Base-by-base conservation (phyloP, 2,329 filamentous ascomycete genomes). In the Exophiala mesophila region DNA sequence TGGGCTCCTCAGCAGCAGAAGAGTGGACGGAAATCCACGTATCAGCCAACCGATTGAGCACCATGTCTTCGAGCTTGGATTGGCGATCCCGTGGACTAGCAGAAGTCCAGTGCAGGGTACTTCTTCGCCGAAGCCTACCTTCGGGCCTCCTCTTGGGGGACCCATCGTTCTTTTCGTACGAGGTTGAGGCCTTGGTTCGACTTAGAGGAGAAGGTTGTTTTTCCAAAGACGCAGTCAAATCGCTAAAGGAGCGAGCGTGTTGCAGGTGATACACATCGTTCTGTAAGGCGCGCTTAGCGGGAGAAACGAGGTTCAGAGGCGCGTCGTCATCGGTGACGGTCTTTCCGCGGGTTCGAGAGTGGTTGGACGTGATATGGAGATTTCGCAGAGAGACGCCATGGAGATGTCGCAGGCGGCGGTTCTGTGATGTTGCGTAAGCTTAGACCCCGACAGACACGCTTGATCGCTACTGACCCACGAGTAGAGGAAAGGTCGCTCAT, bases 321-420 rank as follows among this genome's bases (percentile, higher is more conserved):
- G 83, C 76, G 21, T 80, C 83, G 55, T 89, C 78, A 55, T 83
- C 89, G 65, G 90, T 85, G 57, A 84, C 82, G 28, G 86, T 83
- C 63, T 74, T 76, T 10, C 71, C 68, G 39, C 72, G 72, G 26
- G 61, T 52, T 46, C 74, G 68, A 57, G 68, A 68, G 51, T 70
- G 68, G 45, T 71, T 68, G 50, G 70, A 71, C 17, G 70, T 71
- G 53, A 95, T 81, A 49, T 80, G 81, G 31, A 96, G 72, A 63
- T 96, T 96, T 44, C 90, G 86, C 38, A 96, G 69, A 42, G 85
- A 90, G 55, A 97, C 79, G 54, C 87, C 88, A 57, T 86, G 82
- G 3, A 96, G 76, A 69, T 96, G 89, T 41, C 90, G 82, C 39
- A 97, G 73, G 63, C 84, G 88, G 62, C 88, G 85, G 63, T 95